Evolutionary conservation across 176 grass and related monocot species (phyloP).

Genomic region (Zoysia japonica): DNA sequence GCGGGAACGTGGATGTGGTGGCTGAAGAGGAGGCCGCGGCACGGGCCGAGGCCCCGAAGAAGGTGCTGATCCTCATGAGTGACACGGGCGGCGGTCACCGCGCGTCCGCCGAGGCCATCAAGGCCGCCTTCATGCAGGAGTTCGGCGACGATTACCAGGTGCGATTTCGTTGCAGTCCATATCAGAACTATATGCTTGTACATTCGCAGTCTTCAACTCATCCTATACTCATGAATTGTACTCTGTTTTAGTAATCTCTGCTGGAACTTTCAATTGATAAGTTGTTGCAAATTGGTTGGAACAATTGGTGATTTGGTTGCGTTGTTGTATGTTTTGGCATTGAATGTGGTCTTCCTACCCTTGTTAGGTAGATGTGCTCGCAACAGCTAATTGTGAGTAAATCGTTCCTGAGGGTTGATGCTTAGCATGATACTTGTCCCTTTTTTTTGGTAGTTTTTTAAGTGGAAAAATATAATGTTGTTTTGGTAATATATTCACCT

Average conservation of each 20-base stretch:
- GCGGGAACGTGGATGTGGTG: conserved; percentile 27
- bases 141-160: conserved; percentile 90
- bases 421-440: conserved; percentile 14
- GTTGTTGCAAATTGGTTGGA: conserved; percentile 11
- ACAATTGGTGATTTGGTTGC: conserved; percentile 14
- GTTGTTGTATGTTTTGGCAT: background rate
- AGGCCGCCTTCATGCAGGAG: conserved; percentile 76
- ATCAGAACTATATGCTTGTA: background rate
- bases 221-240: background rate
- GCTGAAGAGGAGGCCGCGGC: conserved; percentile 49
- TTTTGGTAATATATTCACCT: background rate
- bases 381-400: background rate
- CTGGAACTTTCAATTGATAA: background rate
- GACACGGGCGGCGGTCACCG: conserved; percentile 93
- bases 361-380: conserved; percentile 7
- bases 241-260: background rate
- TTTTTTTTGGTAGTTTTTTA: background rate
- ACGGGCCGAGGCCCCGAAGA: conserved; percentile 65
- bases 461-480: background rate
- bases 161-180: background rate
- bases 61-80: conserved; percentile 95
- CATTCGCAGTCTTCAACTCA: background rate
- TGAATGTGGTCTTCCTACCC: conserved; percentile 6
- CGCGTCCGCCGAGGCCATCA: conserved; percentile 93
- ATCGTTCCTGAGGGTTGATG: background rate